Evolutionary conservation across 164 flowering plant species (phyloP).

Genomic region (Magnolia kwangsiensis): DNA sequence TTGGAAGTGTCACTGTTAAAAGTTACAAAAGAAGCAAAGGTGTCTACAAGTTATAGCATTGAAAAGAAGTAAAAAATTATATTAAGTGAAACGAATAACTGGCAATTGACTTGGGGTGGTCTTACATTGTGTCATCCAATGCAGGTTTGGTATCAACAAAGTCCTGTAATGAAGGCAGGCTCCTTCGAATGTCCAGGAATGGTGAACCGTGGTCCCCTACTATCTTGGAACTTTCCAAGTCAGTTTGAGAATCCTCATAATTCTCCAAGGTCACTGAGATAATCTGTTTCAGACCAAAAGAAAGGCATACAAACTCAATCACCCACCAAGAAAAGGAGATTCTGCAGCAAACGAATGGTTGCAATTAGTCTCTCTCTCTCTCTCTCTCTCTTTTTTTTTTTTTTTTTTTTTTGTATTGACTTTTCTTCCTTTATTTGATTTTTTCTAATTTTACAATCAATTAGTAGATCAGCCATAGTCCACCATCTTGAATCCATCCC

Average conservation of each 20-base stretch:
- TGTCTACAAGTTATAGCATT: neutral
- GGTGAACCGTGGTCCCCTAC: slow-evolving; percentile 27
- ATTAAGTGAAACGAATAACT: neutral
- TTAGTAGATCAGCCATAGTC: too few species aligned
- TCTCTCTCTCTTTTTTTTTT: too few species aligned
- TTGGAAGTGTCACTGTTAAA: slow-evolving; percentile 51
- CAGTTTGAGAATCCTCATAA: slow-evolving; percentile 37
- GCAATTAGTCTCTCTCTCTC: too few species aligned
- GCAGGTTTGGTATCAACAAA: slow-evolving; percentile 24
- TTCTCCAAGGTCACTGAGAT: slow-evolving; percentile 73
- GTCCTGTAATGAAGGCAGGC: slow-evolving; percentile 25
- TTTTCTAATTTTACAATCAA: too few species aligned
- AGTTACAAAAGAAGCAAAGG: slow-evolving; percentile 6
- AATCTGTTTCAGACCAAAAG: slow-evolving; percentile 42
- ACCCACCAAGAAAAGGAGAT: too few species aligned
- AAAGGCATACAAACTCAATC: too few species aligned
- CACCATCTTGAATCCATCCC: too few species aligned
- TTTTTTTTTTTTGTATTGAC: too few species aligned
- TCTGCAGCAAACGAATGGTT: too few species aligned
- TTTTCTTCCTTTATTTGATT: too few species aligned
- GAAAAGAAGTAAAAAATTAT: neutral
- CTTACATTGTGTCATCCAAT: slow-evolving; percentile 43
- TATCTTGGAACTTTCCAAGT: slow-evolving; percentile 26
- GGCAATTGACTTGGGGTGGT: neutral
- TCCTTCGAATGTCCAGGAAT: slow-evolving; percentile 23